These are phyloP conservation scores for Theobroma cacao DNA, from an alignment of 345 rosid species.

Conservation along the genomic window DNA sequence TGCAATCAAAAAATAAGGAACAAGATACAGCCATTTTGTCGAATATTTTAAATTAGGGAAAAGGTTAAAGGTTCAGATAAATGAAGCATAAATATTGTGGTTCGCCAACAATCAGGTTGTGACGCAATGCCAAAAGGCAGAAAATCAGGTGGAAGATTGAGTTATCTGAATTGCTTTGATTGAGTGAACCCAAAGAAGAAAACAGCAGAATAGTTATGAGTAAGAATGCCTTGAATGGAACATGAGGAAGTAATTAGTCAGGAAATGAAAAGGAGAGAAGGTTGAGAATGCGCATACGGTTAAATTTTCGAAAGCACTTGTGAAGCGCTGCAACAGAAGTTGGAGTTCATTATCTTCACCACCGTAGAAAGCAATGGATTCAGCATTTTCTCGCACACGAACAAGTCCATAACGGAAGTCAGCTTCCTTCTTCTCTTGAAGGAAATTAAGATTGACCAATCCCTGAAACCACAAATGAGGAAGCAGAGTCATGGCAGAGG, in stretches of 20 bases:
- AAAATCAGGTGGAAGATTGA: neutral
- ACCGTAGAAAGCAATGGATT: constrained; percentile 91
- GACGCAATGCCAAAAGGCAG: neutral
- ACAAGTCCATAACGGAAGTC: constrained; percentile 97
- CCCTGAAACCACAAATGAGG: constrained; percentile 48
- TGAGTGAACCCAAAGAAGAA: neutral
- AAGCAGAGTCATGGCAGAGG: neutral
- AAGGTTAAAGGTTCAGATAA: too few species aligned
- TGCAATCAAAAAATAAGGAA: neutral
- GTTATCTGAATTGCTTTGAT: neutral
- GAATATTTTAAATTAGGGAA: neutral
- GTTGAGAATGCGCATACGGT: constrained; percentile 42
- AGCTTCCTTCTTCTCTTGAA: constrained; percentile 98
- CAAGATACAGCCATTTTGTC: neutral
- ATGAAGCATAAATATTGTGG: too few species aligned
- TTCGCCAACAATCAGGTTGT: too few species aligned
- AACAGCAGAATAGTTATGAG: too few species aligned
- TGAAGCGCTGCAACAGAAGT: constrained; percentile 85
- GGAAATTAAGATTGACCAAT: constrained; percentile 80
- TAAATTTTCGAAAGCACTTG: constrained; percentile 80
- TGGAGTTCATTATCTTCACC: constrained; percentile 92
- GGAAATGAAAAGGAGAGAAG: constrained; percentile 14
- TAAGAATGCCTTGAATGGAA: too few species aligned
- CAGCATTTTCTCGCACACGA: constrained; percentile 95
- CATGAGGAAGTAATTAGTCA: neutral